These are phyloP conservation scores for Leptomonas pyrrhocoris DNA, from an alignment of 208 protist genomes.

Conservation along the genomic window DNA sequence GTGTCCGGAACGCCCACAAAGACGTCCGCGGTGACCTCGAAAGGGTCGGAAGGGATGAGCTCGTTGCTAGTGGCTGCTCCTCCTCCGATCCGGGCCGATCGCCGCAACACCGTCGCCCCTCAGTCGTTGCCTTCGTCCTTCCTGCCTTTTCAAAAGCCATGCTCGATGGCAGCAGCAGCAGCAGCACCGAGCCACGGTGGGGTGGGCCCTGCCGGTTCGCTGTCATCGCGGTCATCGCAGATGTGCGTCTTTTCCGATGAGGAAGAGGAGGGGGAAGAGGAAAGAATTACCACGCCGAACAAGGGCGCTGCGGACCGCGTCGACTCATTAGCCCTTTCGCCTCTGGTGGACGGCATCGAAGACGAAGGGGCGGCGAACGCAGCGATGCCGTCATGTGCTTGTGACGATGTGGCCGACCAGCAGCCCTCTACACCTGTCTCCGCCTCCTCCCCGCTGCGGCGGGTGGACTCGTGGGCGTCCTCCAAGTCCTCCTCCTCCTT, in stretches of 20 bases:
- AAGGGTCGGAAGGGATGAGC: neutral
- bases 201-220: neutral
- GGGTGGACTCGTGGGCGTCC: slow-evolving; percentile 5
- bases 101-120: slow-evolving; percentile 10
- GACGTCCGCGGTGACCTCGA: neutral
- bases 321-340: neutral
- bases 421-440: neutral
- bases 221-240: slow-evolving; percentile 1
- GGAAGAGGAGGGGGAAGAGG: neutral
- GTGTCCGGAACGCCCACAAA: neutral
- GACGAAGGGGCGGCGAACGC: no score
- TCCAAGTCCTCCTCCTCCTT: neutral
- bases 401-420: no score
- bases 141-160: neutral
- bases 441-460: neutral
- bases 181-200: neutral
- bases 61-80: neutral
- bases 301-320: neutral
- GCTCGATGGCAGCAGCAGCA: no score
- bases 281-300: neutral
- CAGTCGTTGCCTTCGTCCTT: neutral
- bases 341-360: no score
- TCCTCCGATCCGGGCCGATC: neutral
- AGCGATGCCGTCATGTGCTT: no score
- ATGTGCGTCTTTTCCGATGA: slow-evolving; percentile 3